A percentile compares a stretch with the other conserved stretches of the same genome.
Conservation (phyloP, 345 rosid species). For the Bruguiera parviflora region DNA sequence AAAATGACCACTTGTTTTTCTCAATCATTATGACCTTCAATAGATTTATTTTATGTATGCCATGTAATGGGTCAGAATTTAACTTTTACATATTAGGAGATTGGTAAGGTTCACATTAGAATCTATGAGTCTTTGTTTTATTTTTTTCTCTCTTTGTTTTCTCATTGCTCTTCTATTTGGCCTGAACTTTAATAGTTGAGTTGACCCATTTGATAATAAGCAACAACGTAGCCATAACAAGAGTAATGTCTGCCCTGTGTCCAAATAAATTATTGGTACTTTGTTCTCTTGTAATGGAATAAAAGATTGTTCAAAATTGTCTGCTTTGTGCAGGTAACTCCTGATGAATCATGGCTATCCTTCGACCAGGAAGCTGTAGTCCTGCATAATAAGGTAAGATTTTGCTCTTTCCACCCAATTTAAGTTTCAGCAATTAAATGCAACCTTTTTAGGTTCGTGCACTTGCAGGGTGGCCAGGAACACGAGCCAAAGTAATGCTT, state of each 20-base stretch:
- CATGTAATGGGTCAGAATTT: too few relatives aligned
- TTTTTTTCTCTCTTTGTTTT: not conserved
- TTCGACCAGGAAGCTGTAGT: constrained; percentile 67
- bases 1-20: too few relatives aligned
- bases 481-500: constrained; percentile 63
- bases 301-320: not conserved
- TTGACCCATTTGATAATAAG: not conserved
- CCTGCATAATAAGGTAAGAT: constrained; percentile 76
- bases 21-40: too few relatives aligned
- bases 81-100: too few relatives aligned
- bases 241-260: not conserved
- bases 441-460: constrained; percentile 80
- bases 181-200: not conserved
- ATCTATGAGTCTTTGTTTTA: not conserved
- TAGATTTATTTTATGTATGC: too few relatives aligned
- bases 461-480: constrained; percentile 98
- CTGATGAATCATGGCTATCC: constrained; percentile 86
- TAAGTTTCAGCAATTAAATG: constrained; percentile 21
- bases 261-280: not conserved
- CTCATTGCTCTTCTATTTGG: not conserved
- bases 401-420: constrained; percentile 9
- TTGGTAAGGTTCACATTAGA: not conserved
- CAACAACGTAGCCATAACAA: not conserved
- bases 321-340: constrained; percentile 51
- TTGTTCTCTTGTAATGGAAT: not conserved